Base-by-base conservation (phyloP, 352 stramenopile species). In the Pythium brachiatum region DNA sequence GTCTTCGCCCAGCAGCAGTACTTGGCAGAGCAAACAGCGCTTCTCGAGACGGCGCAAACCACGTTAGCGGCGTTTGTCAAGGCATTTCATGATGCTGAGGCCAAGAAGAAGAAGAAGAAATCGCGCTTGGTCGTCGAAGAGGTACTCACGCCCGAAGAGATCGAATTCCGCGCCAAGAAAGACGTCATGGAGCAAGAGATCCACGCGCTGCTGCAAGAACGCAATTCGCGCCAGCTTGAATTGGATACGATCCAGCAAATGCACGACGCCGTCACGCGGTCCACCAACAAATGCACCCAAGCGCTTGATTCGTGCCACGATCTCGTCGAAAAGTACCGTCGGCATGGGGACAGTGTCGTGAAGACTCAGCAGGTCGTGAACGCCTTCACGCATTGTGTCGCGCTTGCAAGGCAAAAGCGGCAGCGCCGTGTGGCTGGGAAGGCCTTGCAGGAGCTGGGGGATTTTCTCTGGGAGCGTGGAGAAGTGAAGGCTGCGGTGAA, bases 101-200 rank as follows among this genome's bases (percentile, higher is more conserved):
- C 77, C 2, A 92, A 88, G 59, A 88, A 87, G 62, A 94, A 94
- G 48, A 94, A 94, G 66, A 94, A 92, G 48, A 91, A 89, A 47
- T 90, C 83, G 0, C 75, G 81, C 1, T 66, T 94, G 0, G 83
- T 94, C 1, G 78, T 92, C 0, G 81, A 89, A 56, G 76, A 92
- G 36, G 57, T 86, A 2, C 48, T 89, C 9, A 85, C 81, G 0
- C 72, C 76, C 0, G 83, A 91, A 60, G 78, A 92, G 36, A 52
- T 84, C n/a, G 61, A 70, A 8, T 94, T 92, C 52, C 80, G 66
- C 16, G 51, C 58, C 9, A 74, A 59, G 34, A 75, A 75, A 62
- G 48, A 68, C 8, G 57, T 68, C 23, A 79, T 86, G 68, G 72
- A 88, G 21, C 39, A 62, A n/a, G 43, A 32, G 26, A 79, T 89